Conservation (phyloP, 306 rosid species). For the Nissolia schottii region DNA sequence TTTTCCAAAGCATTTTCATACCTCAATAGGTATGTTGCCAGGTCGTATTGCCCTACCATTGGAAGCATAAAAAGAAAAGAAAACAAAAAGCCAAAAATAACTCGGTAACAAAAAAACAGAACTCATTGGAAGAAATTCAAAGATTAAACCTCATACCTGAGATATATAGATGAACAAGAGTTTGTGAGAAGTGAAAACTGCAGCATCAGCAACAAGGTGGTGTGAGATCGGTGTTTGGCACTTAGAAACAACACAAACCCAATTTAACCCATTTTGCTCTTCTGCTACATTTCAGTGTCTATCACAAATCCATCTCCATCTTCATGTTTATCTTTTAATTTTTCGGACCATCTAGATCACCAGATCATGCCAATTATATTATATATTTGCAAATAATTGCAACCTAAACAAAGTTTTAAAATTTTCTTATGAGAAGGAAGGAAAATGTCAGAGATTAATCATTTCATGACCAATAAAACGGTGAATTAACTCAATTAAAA, state of each 20-base stretch:
- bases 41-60: too few species aligned
- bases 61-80: not conserved
- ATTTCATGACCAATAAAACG: not conserved
- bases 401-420: not conserved
- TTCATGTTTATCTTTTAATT: not conserved
- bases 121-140: not conserved
- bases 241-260: not conserved
- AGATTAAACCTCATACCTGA: not conserved
- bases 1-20: too few species aligned
- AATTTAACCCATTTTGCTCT: not conserved
- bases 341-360: not conserved
- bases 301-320: not conserved
- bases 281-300: not conserved
- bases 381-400: conserved; percentile 10
- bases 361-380: not conserved
- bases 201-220: not conserved
- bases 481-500: not conserved
- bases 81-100: not conserved
- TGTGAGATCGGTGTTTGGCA: not conserved
- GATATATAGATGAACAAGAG: not conserved
- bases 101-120: not conserved
- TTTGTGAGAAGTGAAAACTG: not conserved
- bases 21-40: too few species aligned
- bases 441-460: not conserved
- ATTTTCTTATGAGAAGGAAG: not conserved